phyloP scores from a whole-genome alignment of 1,284 basidiomycete genomes.

The Pholiota adiposa region DNA sequence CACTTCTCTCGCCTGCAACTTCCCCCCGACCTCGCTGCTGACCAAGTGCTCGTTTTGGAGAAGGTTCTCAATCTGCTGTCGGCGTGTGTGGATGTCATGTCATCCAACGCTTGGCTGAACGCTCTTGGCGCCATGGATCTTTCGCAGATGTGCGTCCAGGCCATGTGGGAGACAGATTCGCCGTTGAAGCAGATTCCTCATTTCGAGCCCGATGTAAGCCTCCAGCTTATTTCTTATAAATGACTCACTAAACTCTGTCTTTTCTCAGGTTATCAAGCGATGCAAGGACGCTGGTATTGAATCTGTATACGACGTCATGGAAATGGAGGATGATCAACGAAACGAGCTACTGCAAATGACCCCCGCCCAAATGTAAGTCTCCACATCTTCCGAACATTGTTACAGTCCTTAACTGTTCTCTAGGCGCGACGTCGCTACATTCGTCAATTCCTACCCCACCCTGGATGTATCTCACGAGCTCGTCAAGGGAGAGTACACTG shows the following conservation, averaged over 20 bases:
- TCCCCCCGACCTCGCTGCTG: slow-evolving; percentile 91
- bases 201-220: slow-evolving; percentile 82
- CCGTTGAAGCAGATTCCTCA: slow-evolving; percentile 96
- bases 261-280: slow-evolving; percentile 72
- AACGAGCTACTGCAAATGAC: slow-evolving; percentile 87
- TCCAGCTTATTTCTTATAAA: background rate
- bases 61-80: slow-evolving; percentile 91
- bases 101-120: slow-evolving; percentile 92
- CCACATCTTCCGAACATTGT: slow-evolving; percentile 2
- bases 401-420: slow-evolving; percentile 21
- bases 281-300: slow-evolving; percentile 84
- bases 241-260: background rate
- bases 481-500: slow-evolving; percentile 82
- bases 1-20: slow-evolving; percentile 94
- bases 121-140: slow-evolving; percentile 98
- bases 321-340: slow-evolving; percentile 91
- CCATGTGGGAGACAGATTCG: slow-evolving; percentile 96
- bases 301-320: slow-evolving; percentile 95
- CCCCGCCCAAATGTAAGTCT: slow-evolving; percentile 78
- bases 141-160: slow-evolving; percentile 99
- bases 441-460: slow-evolving; percentile 94
- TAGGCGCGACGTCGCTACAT: slow-evolving; percentile 88
- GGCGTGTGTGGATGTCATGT: slow-evolving; percentile 98
- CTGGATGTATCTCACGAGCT: slow-evolving; percentile 88
- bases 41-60: slow-evolving; percentile 86